Conservation (phyloP, 202 grass and related monocot species). For the Zoysia matrella region DNA sequence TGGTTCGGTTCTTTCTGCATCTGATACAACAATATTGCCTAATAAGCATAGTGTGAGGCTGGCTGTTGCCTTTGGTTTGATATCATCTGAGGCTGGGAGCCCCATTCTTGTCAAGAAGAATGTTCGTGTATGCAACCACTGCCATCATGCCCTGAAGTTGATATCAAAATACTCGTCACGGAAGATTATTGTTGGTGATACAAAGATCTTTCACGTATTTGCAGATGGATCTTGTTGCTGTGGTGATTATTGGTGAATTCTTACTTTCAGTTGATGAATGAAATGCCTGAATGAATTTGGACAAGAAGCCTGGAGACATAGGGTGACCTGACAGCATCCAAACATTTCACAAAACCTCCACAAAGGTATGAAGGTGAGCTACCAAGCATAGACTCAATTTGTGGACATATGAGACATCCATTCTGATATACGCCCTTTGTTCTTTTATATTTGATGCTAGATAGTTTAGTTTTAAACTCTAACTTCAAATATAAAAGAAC, state of each 20-base stretch:
- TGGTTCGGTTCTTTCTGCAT: conserved; percentile 15
- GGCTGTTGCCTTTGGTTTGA: conserved; percentile 70
- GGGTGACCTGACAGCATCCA: background rate
- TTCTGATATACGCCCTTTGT: background rate
- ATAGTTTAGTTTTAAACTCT: too few relatives aligned
- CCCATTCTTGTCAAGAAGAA: conserved; percentile 91
- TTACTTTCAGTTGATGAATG: background rate
- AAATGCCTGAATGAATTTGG: conserved; percentile 2
- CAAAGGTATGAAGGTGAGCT: background rate
- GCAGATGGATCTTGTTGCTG: conserved; percentile 82
- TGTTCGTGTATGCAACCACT: conserved; percentile 75
- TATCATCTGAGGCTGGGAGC: conserved; percentile 65
- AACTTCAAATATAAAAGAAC: too few relatives aligned
- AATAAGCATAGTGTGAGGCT: conserved; percentile 80
- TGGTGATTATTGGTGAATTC: conserved; percentile 83
- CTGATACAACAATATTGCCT: conserved; percentile 42
- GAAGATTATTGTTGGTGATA: conserved; percentile 80
- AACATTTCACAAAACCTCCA: background rate
- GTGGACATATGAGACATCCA: conserved; percentile 2
- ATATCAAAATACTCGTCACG: conserved; percentile 63
- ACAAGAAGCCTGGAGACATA: background rate
- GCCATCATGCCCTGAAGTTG: conserved; percentile 78
- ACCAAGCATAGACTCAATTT: conserved; percentile 13
- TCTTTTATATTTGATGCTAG: too few relatives aligned
- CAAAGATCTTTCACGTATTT: conserved; percentile 80